Evolutionary conservation across 2,329 filamentous ascomycete genomes (phyloP), one percentile per base, ranked within the genome.

Genomic region (Stemphylium vesicarium): DNA sequence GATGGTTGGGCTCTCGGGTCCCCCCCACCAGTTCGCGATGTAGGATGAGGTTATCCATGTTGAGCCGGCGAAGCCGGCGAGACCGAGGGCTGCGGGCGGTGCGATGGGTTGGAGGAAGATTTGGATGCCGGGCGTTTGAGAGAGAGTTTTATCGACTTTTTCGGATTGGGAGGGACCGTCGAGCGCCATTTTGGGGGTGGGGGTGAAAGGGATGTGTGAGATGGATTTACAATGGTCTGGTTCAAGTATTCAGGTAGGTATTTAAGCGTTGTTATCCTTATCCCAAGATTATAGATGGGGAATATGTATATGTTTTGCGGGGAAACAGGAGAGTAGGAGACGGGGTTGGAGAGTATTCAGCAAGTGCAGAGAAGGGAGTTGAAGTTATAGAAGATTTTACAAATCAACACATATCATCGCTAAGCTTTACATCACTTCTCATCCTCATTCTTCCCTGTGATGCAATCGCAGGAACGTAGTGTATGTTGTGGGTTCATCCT

Each of bases 41-140:
- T 44, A 44, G 26, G 41, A 44, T 18, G 26, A 44, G 15, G 41
- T 35, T 31, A 44, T 44, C 41, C 41, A 44, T 35, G 29, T 44
- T 44, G 41, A 24, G 15, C 24, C 24, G 18, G 40, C 40, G 24
- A 42, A 42, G 40, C 40, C 40, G 9, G 43, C 43, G 43, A 45
- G 43, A 2, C 43, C 43, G 43, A 45, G 43, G 12, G 43, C 43
- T 9, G 43, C 43, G 12, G 43, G 43, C 9, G 43, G 43, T 18
- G 43, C 43, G 32, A 45, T 45, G 20, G 43, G 32, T 29, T 37
- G 18, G 4, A 46, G 32, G 33, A 46, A 46, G 32, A 46, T 46
- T 16, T 38, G 43, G 33, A 46, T 46, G 15, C 43, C 43, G 4
- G 43, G 43, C 4, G 43, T 46, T 46, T 46, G 20, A 8, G 15